These are phyloP conservation scores for Xylaria venustula DNA, from an alignment of 495 filamentous ascomycete genomes.

Conservation along the genomic window DNA sequence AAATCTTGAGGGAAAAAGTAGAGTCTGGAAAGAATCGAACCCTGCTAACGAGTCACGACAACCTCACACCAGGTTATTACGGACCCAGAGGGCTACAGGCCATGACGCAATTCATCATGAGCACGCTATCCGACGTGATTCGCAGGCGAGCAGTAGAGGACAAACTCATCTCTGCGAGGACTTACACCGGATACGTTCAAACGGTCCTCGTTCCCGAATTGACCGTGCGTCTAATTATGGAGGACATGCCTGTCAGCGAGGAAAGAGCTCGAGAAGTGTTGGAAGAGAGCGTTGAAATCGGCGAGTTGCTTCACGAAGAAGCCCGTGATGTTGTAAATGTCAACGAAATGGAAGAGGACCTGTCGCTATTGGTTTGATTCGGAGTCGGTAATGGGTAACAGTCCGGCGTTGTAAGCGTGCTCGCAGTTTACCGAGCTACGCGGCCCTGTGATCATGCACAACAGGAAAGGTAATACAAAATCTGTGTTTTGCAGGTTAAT, in stretches of 20 bases:
- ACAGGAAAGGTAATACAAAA: not conserved
- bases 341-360: slow-evolving; percentile 40
- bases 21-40: slow-evolving; percentile 61
- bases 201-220: slow-evolving; percentile 85
- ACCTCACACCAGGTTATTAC: slow-evolving; percentile 74
- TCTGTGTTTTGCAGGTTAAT: not conserved
- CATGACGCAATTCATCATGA: slow-evolving; percentile 63
- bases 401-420: not conserved
- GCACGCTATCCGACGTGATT: slow-evolving; percentile 58
- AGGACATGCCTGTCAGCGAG: slow-evolving; percentile 74
- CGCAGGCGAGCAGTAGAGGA: slow-evolving; percentile 65
- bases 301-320: slow-evolving; percentile 71
- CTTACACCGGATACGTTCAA: slow-evolving; percentile 76
- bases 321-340: slow-evolving; percentile 58
- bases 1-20: slow-evolving; percentile 57
- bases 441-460: not conserved
- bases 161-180: slow-evolving; percentile 64
- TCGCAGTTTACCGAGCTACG: not conserved
- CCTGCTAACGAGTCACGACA: slow-evolving; percentile 53
- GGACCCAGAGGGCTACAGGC: slow-evolving; percentile 71
- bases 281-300: slow-evolving; percentile 71
- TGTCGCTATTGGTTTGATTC: not conserved
- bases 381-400: not conserved
- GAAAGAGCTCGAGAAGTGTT: slow-evolving; percentile 67
- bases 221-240: slow-evolving; percentile 70